These are phyloP conservation scores for Marchantia polymorpha DNA, from an alignment of 225 moss, liverwort and hornwort genomes.

Conservation along the genomic window DNA sequence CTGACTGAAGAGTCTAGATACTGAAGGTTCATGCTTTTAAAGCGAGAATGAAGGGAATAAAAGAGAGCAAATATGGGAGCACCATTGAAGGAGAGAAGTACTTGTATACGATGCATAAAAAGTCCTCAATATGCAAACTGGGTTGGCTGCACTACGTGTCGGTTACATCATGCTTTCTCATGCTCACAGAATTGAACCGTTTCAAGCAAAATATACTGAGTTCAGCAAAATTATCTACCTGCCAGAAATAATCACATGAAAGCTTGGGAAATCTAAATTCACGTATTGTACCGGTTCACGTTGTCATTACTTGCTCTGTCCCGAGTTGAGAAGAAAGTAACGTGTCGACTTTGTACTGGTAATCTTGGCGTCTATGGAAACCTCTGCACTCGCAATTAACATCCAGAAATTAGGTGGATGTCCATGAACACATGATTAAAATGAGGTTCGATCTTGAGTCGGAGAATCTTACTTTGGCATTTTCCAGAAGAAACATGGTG, in stretches of 20 bases:
- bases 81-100: background rate
- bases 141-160: background rate
- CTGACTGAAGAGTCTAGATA: too few species aligned
- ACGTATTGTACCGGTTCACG: background rate
- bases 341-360: background rate
- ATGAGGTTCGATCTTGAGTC: too few species aligned
- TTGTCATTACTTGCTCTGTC: too few species aligned
- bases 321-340: too few species aligned
- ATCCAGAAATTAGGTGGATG: too few species aligned
- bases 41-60: background rate
- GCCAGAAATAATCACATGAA: background rate
- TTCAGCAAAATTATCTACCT: background rate
- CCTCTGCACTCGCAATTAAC: constrained; percentile 3
- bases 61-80: background rate
- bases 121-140: background rate
- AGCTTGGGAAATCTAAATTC: background rate
- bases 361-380: background rate
- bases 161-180: background rate
- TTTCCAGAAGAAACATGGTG: too few species aligned
- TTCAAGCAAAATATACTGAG: too few species aligned
- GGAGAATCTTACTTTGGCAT: too few species aligned
- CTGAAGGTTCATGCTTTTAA: too few species aligned
- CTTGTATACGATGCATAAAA: background rate
- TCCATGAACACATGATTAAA: too few species aligned
- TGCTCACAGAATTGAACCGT: background rate